Percentiles rank a stretch among this genome's conserved stretches.
Conservation (phyloP, 2,329 filamentous ascomycete species). For the Aspergillus neoniger region DNA sequence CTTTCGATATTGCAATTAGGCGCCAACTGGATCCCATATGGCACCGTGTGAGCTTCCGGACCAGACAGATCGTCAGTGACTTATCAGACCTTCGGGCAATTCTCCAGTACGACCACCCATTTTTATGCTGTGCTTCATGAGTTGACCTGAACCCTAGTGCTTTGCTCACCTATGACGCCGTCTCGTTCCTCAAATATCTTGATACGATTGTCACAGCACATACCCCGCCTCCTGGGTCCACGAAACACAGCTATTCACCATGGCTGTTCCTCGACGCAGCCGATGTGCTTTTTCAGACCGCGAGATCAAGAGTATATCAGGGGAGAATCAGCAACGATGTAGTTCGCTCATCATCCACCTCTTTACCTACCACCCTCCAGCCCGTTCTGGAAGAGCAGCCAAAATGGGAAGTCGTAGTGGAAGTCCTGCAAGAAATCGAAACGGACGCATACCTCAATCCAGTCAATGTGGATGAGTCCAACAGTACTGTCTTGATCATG, state of each 20-base stretch:
- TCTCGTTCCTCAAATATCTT: conserved; percentile 87
- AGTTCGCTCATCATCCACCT: conserved; percentile 49
- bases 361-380: conserved; percentile 63
- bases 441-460: conserved; percentile 85
- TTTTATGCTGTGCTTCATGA: not conserved
- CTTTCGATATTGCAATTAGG: conserved; percentile 85
- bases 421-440: conserved; percentile 91
- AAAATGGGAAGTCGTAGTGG: conserved; percentile 88
- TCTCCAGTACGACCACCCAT: conserved; percentile 59
- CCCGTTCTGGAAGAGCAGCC: conserved; percentile 91
- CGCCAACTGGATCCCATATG: conserved; percentile 93
- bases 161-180: conserved; percentile 82
- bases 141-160: conserved; percentile 43
- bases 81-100: conserved; percentile 79
- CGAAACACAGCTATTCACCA: conserved; percentile 82
- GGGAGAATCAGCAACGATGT: conserved; percentile 66
- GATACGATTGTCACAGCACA: conserved; percentile 93
- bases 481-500: conserved; percentile 93
- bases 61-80: conserved; percentile 90
- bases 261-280: conserved; percentile 97
- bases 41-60: conserved; percentile 95
- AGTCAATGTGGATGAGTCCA: conserved; percentile 74
- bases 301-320: conserved; percentile 83
- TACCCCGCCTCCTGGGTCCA: conserved; percentile 83
- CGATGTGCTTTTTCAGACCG: conserved; percentile 88